A percentile compares a stretch with the other conserved stretches of the same genome.
Evolutionary conservation across 148 eudicot species (phyloP).

Genomic region (Simmondsia chinensis): DNA sequence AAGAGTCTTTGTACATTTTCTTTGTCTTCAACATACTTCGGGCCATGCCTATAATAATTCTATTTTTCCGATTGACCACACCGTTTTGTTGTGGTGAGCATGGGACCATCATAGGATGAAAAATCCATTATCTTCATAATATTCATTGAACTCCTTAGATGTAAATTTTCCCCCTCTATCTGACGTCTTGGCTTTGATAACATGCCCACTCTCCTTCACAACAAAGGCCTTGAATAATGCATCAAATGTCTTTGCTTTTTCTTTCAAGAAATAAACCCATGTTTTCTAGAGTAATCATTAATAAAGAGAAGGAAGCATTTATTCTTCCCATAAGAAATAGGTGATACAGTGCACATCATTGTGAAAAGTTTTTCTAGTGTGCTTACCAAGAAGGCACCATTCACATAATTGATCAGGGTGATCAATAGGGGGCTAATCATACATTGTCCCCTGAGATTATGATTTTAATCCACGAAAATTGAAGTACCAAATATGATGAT

Average conservation of each 20-base stretch:
- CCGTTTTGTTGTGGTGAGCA: constrained; percentile 7
- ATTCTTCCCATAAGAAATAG: background rate
- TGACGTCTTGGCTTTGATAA: background rate
- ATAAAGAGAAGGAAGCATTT: background rate
- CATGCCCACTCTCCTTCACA: background rate
- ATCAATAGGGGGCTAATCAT: background rate
- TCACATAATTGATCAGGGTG: background rate
- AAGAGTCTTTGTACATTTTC: too few relatives aligned
- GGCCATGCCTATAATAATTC: too few relatives aligned
- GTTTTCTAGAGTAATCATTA: constrained; percentile 4
- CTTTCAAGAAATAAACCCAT: constrained; percentile 1
- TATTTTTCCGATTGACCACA: constrained; percentile 1
- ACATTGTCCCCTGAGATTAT: constrained; percentile 1
- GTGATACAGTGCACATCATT: constrained; percentile 2
- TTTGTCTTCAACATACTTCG: too few relatives aligned
- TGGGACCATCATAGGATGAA: background rate
- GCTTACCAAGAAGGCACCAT: background rate
- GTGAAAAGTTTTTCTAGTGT: background rate
- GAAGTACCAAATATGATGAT: background rate
- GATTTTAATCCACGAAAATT: constrained; percentile 3
- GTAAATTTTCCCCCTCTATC: constrained; percentile 8
- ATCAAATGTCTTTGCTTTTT: background rate
- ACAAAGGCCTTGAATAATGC: constrained; percentile 3
- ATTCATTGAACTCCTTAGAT: constrained; percentile 1
- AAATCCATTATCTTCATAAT: constrained; percentile 6